Base-by-base conservation (phyloP, 106 monocot genomes). In the Dioscorea dumetorum region DNA sequence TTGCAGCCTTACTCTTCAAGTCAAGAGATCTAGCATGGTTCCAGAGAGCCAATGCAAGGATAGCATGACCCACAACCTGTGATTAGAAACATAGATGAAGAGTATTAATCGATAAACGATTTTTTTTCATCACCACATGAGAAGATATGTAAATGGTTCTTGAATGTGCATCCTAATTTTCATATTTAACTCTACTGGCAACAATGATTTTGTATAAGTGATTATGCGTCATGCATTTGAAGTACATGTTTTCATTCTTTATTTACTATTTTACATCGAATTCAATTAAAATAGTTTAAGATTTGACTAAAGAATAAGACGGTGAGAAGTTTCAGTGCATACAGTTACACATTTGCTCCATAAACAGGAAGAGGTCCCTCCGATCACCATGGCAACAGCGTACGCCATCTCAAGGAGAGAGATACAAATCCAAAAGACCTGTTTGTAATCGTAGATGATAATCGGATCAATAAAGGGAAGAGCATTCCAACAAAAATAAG, bases 371-470 rank as follows among this genome's bases (percentile, higher is more conserved):
- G 99, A 99, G 72, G 80, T 81, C 63, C 78, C 77, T 57, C 99
- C 99, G 63, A 87, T 74, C 58, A 83, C 60, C 56, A 85, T 75
- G 14, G 93, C 85, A 49, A 78, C 84, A 77, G 49, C 59, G 51
- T 99, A 99, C 49, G 99, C 99, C 73, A 93, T 76, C 78, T 93
- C 79, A 70, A 99, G 85, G 22, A 99, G 87, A 83, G 59, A 93
- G 18, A 99, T 74, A 72, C 99, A 93, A 57, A 84, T 82, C 99
- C 93, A 99, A 69, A 99, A 99, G 14, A 99, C 90, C 99, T 99
- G 79, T 56, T 65, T n/a, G n/a, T n/a, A n/a, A n/a, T n/a, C 22
- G 51, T 3, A 67, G 19, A 28, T 28, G 73, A 68, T n/a, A n/a
- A n/a, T 19, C 20, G 3, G 8, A 28, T 41, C 12, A 9, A 17